Evolutionary conservation across 352 stramenopile species (phyloP), one percentile per base, ranked within the genome.

Genomic region (Pythium vanterpoolii): DNA sequence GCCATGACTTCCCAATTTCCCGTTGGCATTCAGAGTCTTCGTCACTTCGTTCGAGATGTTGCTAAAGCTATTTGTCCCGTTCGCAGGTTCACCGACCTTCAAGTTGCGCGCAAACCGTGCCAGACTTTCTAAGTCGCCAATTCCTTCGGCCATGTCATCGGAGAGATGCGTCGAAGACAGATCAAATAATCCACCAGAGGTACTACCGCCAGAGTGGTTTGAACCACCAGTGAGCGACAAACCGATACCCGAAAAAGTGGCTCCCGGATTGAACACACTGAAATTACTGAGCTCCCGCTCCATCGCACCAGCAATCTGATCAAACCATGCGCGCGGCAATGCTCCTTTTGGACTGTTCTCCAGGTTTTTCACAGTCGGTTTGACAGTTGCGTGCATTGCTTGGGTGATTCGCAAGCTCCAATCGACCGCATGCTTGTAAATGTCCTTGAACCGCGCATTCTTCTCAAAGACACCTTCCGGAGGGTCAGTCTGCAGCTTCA

Each of bases 331-430:
- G 9, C 79, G 76, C 0, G 86, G 86, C 0, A 95, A 70, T 19
- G 74, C 68, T 38, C 74, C 89, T 51, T 88, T 93, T 2, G 86
- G 80, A 54, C 83, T 92, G 56, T 77, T 83, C 13, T 88, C 74
- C 4, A 72, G 54, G 30, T 76, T 74, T 19, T 84, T 83, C 34
- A 91, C 68, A 2, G 71, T 86, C 13, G 79, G 81, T 33, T 88
- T 87, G 18, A 95, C 83, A 1, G 86, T 95, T 11, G 83, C 71
- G 47, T 93, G 82, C 59, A 90, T 88, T 14, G 83, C 79, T 24
- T 87, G 76, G 3, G 76, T 88, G 38, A 93, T 90, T 5, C 86
- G 74, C 23, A 92, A 44, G 49, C 86, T 93, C 81, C 85, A 93
- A 9, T 75, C 73, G 18, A 78, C 83, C 0, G 82, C 86, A 40